Percentiles rank a stretch among this genome's conserved stretches.
phyloP scores from a whole-genome alignment of 148 eudicot species.

The Linanthus parryae region DNA sequence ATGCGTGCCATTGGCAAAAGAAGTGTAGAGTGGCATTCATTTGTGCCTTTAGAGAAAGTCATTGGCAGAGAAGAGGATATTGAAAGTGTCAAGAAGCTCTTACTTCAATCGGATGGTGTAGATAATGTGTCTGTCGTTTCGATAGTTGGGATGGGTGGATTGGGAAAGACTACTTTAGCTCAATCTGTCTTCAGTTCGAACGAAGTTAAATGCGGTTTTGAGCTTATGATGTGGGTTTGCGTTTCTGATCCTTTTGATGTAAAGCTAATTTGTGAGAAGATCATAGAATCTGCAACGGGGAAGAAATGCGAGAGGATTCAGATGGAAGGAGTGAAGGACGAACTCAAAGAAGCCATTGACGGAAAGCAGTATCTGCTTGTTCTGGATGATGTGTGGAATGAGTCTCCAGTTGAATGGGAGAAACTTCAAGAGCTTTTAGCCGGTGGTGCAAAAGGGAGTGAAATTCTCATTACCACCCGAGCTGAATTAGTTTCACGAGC shows the following conservation, averaged over 20 bases:
- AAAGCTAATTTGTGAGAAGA: background rate
- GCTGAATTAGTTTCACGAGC: constrained; percentile 4
- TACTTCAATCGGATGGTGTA: background rate
- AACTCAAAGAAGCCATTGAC: background rate
- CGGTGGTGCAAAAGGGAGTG: constrained; percentile 7
- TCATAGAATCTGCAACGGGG: background rate
- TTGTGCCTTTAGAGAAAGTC: background rate
- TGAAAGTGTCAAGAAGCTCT: background rate
- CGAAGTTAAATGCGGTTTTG: background rate
- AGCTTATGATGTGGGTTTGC: constrained; percentile 2
- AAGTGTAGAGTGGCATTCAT: background rate
- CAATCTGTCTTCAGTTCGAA: background rate
- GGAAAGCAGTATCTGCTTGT: constrained; percentile 2
- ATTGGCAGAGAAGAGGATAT: constrained; percentile 15
- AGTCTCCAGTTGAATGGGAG: background rate
- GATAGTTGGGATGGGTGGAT: constrained; percentile 10
- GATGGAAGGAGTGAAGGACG: background rate
- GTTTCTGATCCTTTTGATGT: constrained; percentile 1
- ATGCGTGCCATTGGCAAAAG: background rate
- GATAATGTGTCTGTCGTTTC: background rate
- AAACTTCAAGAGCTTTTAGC: background rate
- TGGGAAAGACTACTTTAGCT: constrained; percentile 12
- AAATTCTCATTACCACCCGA: constrained; percentile 3
- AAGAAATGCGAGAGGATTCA: background rate
- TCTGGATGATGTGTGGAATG: constrained; percentile 12